Evolutionary conservation across 805 yeast genomes (phyloP).

Genomic region (Cyberlindnera japonica): DNA sequence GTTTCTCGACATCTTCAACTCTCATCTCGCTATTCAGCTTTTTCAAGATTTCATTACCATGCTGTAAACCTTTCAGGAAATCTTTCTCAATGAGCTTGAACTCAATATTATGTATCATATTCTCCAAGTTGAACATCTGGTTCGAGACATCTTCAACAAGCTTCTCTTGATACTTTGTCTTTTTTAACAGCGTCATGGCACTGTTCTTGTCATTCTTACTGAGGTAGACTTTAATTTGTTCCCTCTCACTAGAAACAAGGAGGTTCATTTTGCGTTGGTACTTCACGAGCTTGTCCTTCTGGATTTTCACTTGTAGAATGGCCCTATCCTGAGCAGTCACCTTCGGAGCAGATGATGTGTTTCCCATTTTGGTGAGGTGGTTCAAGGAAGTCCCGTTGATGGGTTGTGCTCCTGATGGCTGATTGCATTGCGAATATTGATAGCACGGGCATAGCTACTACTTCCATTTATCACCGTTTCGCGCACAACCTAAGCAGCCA

Average conservation of each 20-base stretch:
- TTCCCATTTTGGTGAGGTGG: conserved; percentile 21
- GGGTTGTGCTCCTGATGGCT: no score
- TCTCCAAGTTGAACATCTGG: conserved; percentile 78
- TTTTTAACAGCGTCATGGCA: conserved; percentile 67
- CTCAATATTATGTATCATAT: conserved; percentile 75
- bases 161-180: conserved; percentile 78
- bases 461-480: no score
- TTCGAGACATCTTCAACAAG: conserved; percentile 66
- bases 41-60: conserved; percentile 75
- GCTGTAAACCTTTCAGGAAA: conserved; percentile 71
- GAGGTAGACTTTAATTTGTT: conserved; percentile 29
- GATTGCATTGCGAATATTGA: no score
- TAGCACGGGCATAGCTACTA: no score
- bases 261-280: conserved; percentile 52
- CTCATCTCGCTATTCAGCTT: conserved; percentile 76
- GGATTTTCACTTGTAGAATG: conserved; percentile 78
- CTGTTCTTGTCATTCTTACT: conserved; percentile 34
- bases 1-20: conserved; percentile 70
- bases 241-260: conserved; percentile 58
- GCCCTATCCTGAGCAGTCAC: conserved; percentile 86
- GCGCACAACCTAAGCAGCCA: no score
- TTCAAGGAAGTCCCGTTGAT: not conserved
- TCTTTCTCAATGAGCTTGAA: conserved; percentile 87
- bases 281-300: conserved; percentile 78
- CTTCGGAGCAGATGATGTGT: conserved; percentile 32